Base-by-base conservation (phyloP, 1,284 basidiomycete genomes). In the Cryptococcus floricola region DNA sequence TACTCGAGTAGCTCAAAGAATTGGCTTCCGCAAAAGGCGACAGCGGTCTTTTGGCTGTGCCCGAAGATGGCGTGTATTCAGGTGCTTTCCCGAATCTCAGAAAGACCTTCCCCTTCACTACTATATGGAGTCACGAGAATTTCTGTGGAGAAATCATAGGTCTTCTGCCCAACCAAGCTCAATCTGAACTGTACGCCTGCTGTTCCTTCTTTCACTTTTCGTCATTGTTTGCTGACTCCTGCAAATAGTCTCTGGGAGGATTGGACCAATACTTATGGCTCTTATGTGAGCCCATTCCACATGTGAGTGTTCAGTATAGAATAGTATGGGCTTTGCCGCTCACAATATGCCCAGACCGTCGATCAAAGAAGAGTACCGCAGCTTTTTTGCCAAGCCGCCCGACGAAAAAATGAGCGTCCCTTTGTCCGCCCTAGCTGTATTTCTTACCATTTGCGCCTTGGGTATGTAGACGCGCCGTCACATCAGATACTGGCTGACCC, bases 51-150 rank as follows among this genome's bases (percentile, higher is more conserved):
- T 50, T 71, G 47, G 57, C 57, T 1, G 62, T 76, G 2, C 70
- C 74, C 1, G 74, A 77, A 46, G 73, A 76, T 27, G 60, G 66
- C 0, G 74, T 73, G 0, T 76, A 73, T 54, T 71, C 69, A 6
- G 75, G 75, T 4, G 71, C 72, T 43, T 75, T 77, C 50, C 71
- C 74, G 0, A 73, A 73, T 46, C 59, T 68, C 23, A 63, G 74
- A 39, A 76, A 77, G 62, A 77, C 74, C 5, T 77, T 74, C 54
- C 76, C 76, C 2, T 77, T 77, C 59, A 77, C 76, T 5, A 77
- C 76, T 2, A 77, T 77, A 47, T 77, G 76, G 76, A 74, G 71
- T 56, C 75, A 76, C 52, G 76, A 77, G 50, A 75, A 75, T 53
- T 77, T 76, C 51, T 68, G 67, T 14, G 72, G 64, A 16, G 76